Evolutionary conservation across 2,329 filamentous ascomycete genomes (phyloP).

Genomic region (Cercospora sp.): DNA sequence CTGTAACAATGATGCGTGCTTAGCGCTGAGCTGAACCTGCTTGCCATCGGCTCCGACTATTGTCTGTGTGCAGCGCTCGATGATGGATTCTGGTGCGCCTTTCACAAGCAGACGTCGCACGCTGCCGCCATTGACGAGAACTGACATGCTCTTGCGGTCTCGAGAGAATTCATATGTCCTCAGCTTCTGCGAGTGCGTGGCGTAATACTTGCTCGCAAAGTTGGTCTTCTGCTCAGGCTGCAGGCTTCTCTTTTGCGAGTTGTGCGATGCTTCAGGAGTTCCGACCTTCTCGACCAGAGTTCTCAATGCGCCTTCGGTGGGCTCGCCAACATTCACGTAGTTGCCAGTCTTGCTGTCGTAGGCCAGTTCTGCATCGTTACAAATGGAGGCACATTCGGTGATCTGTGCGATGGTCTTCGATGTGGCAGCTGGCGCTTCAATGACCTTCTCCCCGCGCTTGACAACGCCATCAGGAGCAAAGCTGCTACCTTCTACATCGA

Average conservation of each 20-base stretch:
- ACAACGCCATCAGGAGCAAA: slow-evolving; percentile 82
- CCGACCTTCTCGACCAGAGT: slow-evolving; percentile 94
- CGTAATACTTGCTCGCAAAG: slow-evolving; percentile 81
- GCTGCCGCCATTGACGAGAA: slow-evolving; percentile 71
- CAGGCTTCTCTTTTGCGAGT: slow-evolving; percentile 53
- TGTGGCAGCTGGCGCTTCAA: slow-evolving; percentile 67
- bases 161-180: slow-evolving; percentile 96
- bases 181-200: slow-evolving; percentile 70
- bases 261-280: slow-evolving; percentile 66
- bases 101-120: slow-evolving; percentile 87
- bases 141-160: slow-evolving; percentile 99
- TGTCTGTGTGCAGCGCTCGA: slow-evolving; percentile 85
- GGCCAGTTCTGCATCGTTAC: slow-evolving; percentile 83
- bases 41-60: slow-evolving; percentile 77
- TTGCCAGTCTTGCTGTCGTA: slow-evolving; percentile 74
- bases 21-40: slow-evolving; percentile 69
- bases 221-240: slow-evolving; percentile 67
- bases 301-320: slow-evolving; percentile 89
- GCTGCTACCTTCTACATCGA: slow-evolving; percentile 89
- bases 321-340: slow-evolving; percentile 85
- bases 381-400: slow-evolving; percentile 68
- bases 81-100: slow-evolving; percentile 89
- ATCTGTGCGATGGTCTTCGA: slow-evolving; percentile 82
- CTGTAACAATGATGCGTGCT: slow-evolving; percentile 68
- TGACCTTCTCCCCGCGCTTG: slow-evolving; percentile 62